Base-by-base conservation (phyloP, 352 stramenopile genomes). In the Phytophthora pisi region DNA sequence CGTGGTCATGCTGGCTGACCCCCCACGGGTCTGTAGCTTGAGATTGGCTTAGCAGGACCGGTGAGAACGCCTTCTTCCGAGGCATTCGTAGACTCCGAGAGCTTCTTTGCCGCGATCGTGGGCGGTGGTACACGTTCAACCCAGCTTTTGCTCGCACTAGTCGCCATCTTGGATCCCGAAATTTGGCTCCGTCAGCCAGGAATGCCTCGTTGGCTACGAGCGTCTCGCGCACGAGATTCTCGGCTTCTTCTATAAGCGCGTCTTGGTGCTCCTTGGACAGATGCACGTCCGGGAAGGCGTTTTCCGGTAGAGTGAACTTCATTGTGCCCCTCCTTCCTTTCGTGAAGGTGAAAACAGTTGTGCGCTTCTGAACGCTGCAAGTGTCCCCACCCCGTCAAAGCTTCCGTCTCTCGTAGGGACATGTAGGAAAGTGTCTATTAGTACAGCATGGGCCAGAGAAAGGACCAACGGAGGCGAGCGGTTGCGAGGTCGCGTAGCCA, bases 261-360 rank as follows among this genome's bases (percentile, higher is more conserved):
- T 64, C 61, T 62, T 71, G 61, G 5, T 65, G 58, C 36, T 80
- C 56, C 11, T 81, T 72, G 34, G 62, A 66, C 20, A 78, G 43
- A 36, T 66, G 20, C 8, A 83, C 49, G 38, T 57, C 54, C 9
- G 78, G 69, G 54, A 86, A 79, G 7, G 70, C 67, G 51, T 78
- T 70, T 20, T 64, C 56, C 11, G 78, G 72, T 34, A 86, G 67
- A 45, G 66, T 77, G 63, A 85, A 78, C 62, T 78, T 78, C 73
- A 80, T 84, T 24, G 23, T 36, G 23, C 23, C 15, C 34, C 34
- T 40, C 20, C n/a, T 13, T 50, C 3, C 6, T 26, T 15, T 31
- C 46, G 9, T 28, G 26, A 51, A 64, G 34, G 8, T 16, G 13
- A 55, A 54, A 66, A 11, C 50, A 36, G 6, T 52, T 61, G 51